phyloP scores from a whole-genome alignment of 352 stramenopile species.

The Thalassiosira hispida region DNA sequence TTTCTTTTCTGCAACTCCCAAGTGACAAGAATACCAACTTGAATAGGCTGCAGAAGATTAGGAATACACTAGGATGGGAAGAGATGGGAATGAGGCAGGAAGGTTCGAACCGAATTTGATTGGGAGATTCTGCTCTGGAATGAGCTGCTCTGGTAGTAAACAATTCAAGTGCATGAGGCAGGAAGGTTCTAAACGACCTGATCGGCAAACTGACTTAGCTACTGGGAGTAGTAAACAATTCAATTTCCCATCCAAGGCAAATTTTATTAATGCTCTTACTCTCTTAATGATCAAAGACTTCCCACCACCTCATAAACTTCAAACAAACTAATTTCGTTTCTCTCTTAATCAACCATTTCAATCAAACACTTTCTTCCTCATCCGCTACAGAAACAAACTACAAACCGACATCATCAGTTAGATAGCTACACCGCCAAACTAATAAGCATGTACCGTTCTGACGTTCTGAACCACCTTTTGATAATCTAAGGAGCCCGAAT shows the following conservation, averaged over 20 bases:
- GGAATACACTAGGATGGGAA: constrained; percentile 72
- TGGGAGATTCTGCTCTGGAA: not conserved
- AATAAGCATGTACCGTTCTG: not conserved
- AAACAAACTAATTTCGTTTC: too few relatives aligned
- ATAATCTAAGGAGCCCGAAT: constrained; percentile 7
- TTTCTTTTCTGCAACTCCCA: too few relatives aligned
- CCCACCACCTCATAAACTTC: too few relatives aligned
- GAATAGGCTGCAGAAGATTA: constrained; percentile 78
- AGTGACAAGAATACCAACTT: constrained; percentile 79
- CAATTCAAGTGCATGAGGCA: not conserved
- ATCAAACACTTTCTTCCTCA: too few relatives aligned
- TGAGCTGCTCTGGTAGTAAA: not conserved
- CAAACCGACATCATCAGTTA: not conserved
- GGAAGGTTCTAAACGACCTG: not conserved
- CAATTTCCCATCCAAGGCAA: too few relatives aligned
- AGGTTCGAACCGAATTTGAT: constrained; percentile 54
- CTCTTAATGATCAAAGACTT: too few relatives aligned
- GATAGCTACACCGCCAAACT: not conserved
- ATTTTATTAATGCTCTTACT: too few relatives aligned
- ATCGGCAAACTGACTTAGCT: too few relatives aligned
- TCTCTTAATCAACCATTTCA: too few relatives aligned
- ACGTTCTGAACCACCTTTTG: not conserved
- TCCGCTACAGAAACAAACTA: not conserved
- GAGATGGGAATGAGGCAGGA: constrained; percentile 66
- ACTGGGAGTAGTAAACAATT: too few relatives aligned